phyloP scores from a whole-genome alignment of 805 yeast species.

The Wickerhamiella lipophila region DNA sequence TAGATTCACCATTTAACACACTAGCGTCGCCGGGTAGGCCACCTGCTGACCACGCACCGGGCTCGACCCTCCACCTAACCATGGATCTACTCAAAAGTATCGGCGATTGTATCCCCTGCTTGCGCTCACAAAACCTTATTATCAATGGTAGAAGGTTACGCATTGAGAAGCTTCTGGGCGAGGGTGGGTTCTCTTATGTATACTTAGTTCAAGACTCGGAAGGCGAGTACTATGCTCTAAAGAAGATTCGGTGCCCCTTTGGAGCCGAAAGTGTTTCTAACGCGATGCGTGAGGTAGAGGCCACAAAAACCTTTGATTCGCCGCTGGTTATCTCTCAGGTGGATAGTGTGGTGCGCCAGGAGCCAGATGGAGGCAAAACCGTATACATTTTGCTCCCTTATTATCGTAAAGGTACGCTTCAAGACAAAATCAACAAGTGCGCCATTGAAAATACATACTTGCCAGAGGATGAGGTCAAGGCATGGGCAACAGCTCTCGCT shows the following conservation, averaged over 20 bases:
- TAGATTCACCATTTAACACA: too few species aligned
- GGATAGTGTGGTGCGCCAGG: constrained; percentile 61
- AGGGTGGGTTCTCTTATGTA: constrained; percentile 81
- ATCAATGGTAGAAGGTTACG: constrained; percentile 52
- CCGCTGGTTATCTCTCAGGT: constrained; percentile 57
- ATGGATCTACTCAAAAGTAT: constrained; percentile 3
- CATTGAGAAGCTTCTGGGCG: constrained; percentile 66
- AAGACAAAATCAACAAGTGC: constrained; percentile 59
- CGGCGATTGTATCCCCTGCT: constrained; percentile 6
- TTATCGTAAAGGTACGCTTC: constrained; percentile 59
- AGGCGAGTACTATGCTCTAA: constrained; percentile 51
- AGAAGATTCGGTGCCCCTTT: constrained; percentile 77
- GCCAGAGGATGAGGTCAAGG: constrained; percentile 51
- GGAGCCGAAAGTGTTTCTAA: constrained; percentile 62
- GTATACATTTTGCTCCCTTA: constrained; percentile 72
- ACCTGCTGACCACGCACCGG: neutral
- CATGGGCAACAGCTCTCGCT: constrained; percentile 54
- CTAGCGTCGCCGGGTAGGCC: too few species aligned
- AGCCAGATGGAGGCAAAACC: constrained; percentile 65
- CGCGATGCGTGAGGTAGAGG: constrained; percentile 68
- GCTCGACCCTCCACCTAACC: neutral
- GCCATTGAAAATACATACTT: constrained; percentile 42
- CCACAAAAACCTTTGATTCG: constrained; percentile 52
- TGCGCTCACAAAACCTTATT: constrained; percentile 6
- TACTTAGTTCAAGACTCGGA: constrained; percentile 51